These are phyloP conservation scores for Vigna mungo DNA, from an alignment of 306 rosid genomes.

Conservation along the genomic window DNA sequence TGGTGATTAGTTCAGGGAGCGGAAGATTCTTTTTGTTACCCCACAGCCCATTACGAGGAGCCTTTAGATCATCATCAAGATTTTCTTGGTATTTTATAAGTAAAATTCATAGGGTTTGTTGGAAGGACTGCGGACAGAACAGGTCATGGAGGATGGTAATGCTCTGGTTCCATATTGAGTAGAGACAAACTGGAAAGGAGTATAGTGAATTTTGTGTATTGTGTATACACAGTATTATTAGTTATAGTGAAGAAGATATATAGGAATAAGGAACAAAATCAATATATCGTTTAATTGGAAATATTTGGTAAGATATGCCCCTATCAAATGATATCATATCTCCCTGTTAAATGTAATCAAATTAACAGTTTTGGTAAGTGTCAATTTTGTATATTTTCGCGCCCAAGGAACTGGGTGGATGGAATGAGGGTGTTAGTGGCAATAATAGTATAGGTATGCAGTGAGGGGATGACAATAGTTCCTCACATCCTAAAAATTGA, in stretches of 20 bases:
- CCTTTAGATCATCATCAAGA: constrained; percentile 19
- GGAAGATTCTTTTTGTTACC: background rate
- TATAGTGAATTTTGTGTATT: too few species aligned
- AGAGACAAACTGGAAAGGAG: too few species aligned
- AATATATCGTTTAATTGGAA: too few species aligned
- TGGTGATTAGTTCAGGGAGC: constrained; percentile 18
- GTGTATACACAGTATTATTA: too few species aligned
- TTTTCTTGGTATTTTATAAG: constrained; percentile 4
- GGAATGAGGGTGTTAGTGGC: background rate
- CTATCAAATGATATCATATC: too few species aligned
- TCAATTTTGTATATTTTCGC: constrained; percentile 3
- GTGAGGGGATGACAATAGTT: background rate
- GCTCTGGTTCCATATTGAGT: too few species aligned
- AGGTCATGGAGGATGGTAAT: too few species aligned
- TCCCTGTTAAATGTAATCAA: too few species aligned
- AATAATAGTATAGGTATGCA: background rate
- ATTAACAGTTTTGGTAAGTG: background rate
- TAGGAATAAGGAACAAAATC: too few species aligned
- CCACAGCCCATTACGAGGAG: background rate
- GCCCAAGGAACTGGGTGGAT: background rate
- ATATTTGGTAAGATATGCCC: too few species aligned
- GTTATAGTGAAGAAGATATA: too few species aligned
- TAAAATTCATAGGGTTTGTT: background rate
- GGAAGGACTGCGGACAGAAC: too few species aligned
- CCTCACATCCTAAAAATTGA: constrained; percentile 14